Conservation (phyloP, 208 protist genomes). For the Leishmania braziliensis region DNA sequence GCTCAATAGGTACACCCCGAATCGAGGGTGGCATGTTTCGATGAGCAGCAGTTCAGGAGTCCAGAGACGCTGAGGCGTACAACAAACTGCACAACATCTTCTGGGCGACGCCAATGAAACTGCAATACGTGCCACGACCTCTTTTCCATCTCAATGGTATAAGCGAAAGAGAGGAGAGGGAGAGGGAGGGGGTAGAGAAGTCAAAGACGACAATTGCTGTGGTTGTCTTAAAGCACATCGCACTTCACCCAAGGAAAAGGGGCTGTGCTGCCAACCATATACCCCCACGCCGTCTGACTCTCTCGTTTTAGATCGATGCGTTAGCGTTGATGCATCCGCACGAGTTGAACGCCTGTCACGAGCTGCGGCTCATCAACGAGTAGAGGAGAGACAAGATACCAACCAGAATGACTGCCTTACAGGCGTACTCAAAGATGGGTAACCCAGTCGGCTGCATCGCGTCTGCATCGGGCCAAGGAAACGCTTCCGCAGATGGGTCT, state of each 20-base stretch:
- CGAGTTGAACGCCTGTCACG: background rate
- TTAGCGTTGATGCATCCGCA: background rate
- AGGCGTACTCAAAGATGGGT: background rate
- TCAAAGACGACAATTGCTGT: background rate
- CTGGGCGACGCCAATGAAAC: background rate
- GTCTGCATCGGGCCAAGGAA: slow-evolving; percentile 38
- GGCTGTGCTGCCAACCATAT: too few relatives aligned
- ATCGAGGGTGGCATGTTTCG: too few relatives aligned
- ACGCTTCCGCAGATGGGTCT: slow-evolving; percentile 12
- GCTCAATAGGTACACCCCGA: background rate
- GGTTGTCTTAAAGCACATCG: background rate
- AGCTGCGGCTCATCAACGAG: background rate
- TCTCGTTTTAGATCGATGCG: background rate
- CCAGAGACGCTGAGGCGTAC: background rate
- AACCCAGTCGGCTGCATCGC: background rate
- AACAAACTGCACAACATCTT: background rate
- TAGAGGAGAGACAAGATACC: slow-evolving; percentile 14
- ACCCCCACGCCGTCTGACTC: background rate
- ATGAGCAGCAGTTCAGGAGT: background rate
- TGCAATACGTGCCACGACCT: background rate
- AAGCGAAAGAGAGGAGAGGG: background rate
- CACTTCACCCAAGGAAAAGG: background rate
- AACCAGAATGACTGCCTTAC: slow-evolving; percentile 1
- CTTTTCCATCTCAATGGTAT: background rate
- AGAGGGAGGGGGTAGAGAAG: background rate